Evolutionary conservation across 192 early-diverging fungal species (phyloP).

Genomic region (Hyaloraphidium curvatum): DNA sequence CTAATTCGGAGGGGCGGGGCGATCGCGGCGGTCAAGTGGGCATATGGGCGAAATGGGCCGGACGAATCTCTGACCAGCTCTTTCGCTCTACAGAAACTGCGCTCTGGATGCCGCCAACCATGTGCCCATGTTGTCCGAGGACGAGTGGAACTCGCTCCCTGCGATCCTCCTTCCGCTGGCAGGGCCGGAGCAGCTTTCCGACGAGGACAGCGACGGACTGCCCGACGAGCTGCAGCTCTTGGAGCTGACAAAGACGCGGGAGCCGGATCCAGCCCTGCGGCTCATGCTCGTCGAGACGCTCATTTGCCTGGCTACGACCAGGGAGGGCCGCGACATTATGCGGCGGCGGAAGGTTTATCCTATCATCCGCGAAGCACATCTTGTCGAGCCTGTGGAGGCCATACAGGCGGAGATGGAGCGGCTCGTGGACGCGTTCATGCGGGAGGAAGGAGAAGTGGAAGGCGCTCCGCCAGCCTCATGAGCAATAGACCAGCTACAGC

Average conservation of each 20-base stretch:
- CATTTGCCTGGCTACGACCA: slow-evolving; percentile 54
- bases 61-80: too few relatives aligned
- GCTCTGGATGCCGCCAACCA: slow-evolving; percentile 61
- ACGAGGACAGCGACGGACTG: slow-evolving; percentile 71
- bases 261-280: slow-evolving; percentile 52
- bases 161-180: slow-evolving; percentile 77
- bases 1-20: slow-evolving; percentile 80
- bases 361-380: slow-evolving; percentile 66
- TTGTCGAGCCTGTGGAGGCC: slow-evolving; percentile 46
- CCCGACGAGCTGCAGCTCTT: slow-evolving; percentile 82
- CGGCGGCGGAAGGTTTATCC: slow-evolving; percentile 67
- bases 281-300: slow-evolving; percentile 59
- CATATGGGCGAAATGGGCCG: too few relatives aligned
- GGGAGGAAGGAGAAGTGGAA: slow-evolving; percentile 32
- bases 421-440: slow-evolving; percentile 69
- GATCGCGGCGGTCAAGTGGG: slow-evolving; percentile 68
- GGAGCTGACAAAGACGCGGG: slow-evolving; percentile 63
- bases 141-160: slow-evolving; percentile 61
- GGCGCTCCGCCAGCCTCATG: too few relatives aligned
- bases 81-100: slow-evolving; percentile 36
- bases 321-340: slow-evolving; percentile 56
- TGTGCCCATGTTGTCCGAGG: slow-evolving; percentile 36
- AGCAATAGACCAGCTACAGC: too few relatives aligned
- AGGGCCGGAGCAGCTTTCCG: slow-evolving; percentile 69
- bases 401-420: slow-evolving; percentile 51